Conservation (phyloP, 83 land plant species). For the Diphasiastrum complanatum region DNA sequence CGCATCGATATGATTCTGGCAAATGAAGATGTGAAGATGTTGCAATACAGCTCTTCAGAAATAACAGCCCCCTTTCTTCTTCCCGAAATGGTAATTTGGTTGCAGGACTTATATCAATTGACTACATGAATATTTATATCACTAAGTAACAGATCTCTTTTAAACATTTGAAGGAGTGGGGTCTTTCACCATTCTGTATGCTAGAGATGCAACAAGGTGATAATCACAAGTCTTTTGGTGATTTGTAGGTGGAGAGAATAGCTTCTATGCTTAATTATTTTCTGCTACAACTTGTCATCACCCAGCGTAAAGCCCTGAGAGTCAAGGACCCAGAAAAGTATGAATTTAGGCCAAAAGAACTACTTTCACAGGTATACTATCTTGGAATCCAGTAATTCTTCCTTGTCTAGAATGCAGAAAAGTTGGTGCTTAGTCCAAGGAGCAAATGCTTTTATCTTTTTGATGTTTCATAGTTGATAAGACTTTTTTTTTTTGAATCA, state of each 20-base stretch:
- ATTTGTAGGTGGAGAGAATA: constrained; percentile 85
- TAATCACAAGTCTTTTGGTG: too few relatives aligned
- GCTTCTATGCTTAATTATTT: constrained; percentile 97
- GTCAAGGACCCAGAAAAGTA: constrained; percentile 93
- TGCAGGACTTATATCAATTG: too few relatives aligned
- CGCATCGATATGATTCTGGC: constrained; percentile 92
- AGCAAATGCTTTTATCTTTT: neutral
- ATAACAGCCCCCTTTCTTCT: constrained; percentile 89
- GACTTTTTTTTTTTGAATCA: neutral
- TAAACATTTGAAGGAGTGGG: too few relatives aligned
- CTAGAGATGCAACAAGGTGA: too few relatives aligned
- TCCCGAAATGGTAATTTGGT: constrained; percentile 85
- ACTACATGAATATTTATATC: too few relatives aligned
- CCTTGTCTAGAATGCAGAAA: neutral
- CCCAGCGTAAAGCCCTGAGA: constrained; percentile 81
- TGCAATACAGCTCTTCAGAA: constrained; percentile 84
- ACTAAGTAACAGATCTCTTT: too few relatives aligned
- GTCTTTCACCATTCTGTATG: too few relatives aligned
- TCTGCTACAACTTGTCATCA: constrained; percentile 82
- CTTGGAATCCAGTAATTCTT: neutral
- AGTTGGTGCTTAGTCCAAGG: neutral
- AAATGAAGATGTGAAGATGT: constrained; percentile 94
- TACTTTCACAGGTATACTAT: constrained; percentile 59
- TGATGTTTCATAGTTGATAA: constrained; percentile 1
- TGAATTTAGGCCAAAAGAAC: constrained; percentile 80